Conservation (phyloP, 345 rosid genomes). For the Populus tremula region DNA sequence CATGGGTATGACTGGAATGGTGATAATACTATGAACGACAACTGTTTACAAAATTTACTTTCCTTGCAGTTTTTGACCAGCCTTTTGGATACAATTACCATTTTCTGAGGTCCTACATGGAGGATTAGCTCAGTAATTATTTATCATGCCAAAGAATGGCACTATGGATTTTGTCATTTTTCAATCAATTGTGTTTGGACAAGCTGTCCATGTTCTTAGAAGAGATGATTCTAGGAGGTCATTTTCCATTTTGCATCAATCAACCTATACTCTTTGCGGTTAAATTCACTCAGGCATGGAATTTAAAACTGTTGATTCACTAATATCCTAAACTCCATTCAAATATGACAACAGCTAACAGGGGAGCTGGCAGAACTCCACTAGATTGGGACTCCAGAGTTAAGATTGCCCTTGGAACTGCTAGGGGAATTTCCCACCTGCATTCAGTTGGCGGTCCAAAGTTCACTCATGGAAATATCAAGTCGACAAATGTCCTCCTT, state of each 20-base stretch:
- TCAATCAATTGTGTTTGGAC: neutral
- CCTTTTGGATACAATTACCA: neutral
- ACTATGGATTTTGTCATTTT: neutral
- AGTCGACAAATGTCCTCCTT: constrained; percentile 77
- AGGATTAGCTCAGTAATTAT: neutral
- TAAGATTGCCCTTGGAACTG: constrained; percentile 61
- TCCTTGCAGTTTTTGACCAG: neutral
- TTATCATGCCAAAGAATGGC: neutral
- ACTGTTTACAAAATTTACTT: neutral
- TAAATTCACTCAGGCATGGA: neutral
- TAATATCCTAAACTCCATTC: constrained; percentile 2
- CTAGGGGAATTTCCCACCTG: constrained; percentile 70
- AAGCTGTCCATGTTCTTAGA: neutral
- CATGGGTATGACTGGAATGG: neutral
- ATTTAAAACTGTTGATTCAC: neutral
- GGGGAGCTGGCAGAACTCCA: constrained; percentile 52
- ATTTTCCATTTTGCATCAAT: neutral
- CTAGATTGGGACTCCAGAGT: constrained; percentile 72
- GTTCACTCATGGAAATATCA: constrained; percentile 78
- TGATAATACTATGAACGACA: neutral
- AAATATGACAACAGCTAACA: constrained; percentile 45
- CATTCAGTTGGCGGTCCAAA: constrained; percentile 70
- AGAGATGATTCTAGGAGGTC: neutral
- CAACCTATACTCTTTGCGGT: neutral
- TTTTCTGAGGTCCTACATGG: neutral